phyloP scores from a whole-genome alignment of 805 yeast genomes.

The Hanseniaspora meyeri region DNA sequence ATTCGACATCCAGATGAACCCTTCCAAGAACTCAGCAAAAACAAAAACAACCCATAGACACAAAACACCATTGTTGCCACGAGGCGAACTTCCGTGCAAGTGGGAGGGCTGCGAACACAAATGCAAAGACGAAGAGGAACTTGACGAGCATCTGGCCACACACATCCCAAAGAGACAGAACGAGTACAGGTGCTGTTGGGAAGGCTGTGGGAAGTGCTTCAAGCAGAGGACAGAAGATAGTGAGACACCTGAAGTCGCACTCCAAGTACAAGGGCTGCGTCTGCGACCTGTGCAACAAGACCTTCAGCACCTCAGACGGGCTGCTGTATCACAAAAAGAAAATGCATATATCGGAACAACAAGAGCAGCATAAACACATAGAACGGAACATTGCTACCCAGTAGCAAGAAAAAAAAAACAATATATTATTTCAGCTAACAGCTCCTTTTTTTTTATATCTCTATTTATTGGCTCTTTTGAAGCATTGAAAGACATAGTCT shows the following conservation, averaged over 20 bases:
- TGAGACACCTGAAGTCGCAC: constrained; percentile 80
- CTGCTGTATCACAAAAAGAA: constrained; percentile 66
- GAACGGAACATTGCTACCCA: not conserved
- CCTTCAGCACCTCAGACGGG: constrained; percentile 67
- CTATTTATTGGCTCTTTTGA: not conserved
- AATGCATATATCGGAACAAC: not conserved
- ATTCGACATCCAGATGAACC: constrained; percentile 19
- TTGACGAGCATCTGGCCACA: constrained; percentile 56
- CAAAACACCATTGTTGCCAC: not conserved
- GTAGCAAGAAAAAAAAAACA: no score
- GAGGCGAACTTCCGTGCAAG: constrained; percentile 16
- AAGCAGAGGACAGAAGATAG: constrained; percentile 75
- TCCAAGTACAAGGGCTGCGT: constrained; percentile 70
- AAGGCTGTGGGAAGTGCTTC: constrained; percentile 60
- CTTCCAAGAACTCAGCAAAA: not conserved
- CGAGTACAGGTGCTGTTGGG: constrained; percentile 64
- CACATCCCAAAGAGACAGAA: constrained; percentile 71
- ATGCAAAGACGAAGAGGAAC: constrained; percentile 44
- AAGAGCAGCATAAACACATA: not conserved
- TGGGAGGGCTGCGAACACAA: constrained; percentile 36
- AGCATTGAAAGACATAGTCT: constrained; percentile 29
- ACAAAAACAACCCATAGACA: not conserved
- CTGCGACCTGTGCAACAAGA: constrained; percentile 56
- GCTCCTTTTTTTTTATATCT: not conserved
- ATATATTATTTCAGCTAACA: not conserved